These are phyloP conservation scores for Allomyces macrogynus DNA, from an alignment of 192 early-diverging fungal genomes.

Conservation along the genomic window DNA sequence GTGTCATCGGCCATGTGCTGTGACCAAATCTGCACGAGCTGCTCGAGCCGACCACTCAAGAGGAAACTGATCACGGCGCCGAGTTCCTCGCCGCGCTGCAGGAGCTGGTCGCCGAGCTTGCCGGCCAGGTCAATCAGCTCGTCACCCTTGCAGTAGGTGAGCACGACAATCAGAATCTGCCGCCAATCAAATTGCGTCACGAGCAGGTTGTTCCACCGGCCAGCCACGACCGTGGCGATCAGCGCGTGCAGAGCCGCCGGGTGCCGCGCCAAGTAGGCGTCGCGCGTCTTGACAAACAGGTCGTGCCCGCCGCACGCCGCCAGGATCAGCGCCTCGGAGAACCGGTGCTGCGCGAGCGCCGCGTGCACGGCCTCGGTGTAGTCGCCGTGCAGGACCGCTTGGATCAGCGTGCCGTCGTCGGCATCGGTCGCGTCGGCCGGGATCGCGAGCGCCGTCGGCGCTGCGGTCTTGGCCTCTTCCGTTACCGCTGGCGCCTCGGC, in stretches of 20 bases:
- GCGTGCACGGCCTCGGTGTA: slow-evolving; percentile 78
- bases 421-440: slow-evolving; percentile 33
- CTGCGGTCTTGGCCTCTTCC: slow-evolving; percentile 5
- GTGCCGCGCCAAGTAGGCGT: slow-evolving; percentile 62
- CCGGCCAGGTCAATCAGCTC: slow-evolving; percentile 52
- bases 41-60: slow-evolving; percentile 59
- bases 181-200: slow-evolving; percentile 66
- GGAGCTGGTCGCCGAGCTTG: slow-evolving; percentile 37
- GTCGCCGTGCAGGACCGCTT: slow-evolving; percentile 70
- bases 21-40: slow-evolving; percentile 69
- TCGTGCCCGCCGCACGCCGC: slow-evolving; percentile 69
- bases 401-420: slow-evolving; percentile 59
- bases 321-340: slow-evolving; percentile 73
- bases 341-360: slow-evolving; percentile 58
- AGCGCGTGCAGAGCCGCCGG: slow-evolving; percentile 63
- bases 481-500: neutral
- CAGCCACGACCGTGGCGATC: slow-evolving; percentile 54
- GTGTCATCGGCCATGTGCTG: slow-evolving; percentile 3
- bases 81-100: slow-evolving; percentile 11
- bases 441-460: slow-evolving; percentile 13
- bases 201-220: slow-evolving; percentile 65
- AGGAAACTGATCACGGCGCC: slow-evolving; percentile 66
- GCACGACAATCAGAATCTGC: slow-evolving; percentile 76
- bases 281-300: slow-evolving; percentile 48
- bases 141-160: slow-evolving; percentile 76